Evolutionary conservation across 352 stramenopile genomes (phyloP).

Genomic region (Aphanomyces astaci): DNA sequence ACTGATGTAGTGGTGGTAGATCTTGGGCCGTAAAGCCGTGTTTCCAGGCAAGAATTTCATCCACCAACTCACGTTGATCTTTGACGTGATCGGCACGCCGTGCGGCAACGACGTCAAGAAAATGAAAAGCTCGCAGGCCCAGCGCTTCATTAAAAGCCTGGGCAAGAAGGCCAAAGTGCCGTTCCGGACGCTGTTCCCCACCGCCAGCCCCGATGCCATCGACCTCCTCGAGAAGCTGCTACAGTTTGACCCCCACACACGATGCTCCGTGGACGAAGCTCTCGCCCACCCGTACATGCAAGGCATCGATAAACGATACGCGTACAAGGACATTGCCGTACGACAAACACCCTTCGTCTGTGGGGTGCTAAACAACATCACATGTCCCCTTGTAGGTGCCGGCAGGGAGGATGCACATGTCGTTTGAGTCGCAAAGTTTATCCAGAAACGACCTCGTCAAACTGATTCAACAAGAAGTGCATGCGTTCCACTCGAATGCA

Average conservation of each 20-base stretch:
- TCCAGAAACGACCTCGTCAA: constrained; percentile 55
- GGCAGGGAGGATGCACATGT: constrained; percentile 25
- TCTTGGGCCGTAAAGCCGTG: constrained; percentile 59
- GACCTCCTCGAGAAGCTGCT: constrained; percentile 58
- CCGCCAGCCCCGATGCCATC: constrained; percentile 40
- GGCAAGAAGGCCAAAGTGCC: constrained; percentile 48
- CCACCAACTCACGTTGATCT: constrained; percentile 71
- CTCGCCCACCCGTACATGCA: constrained; percentile 64
- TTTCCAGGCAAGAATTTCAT: constrained; percentile 78
- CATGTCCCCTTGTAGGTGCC: neutral
- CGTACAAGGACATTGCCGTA: constrained; percentile 26
- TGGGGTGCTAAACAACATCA: too few relatives aligned
- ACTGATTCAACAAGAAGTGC: constrained; percentile 64
- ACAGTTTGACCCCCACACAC: constrained; percentile 51
- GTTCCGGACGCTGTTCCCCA: constrained; percentile 45
- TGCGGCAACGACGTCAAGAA: constrained; percentile 33
- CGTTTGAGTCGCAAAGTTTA: constrained; percentile 67
- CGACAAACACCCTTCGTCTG: too few relatives aligned
- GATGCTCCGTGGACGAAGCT: constrained; percentile 51
- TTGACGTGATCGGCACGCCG: constrained; percentile 62
- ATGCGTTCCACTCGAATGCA: constrained; percentile 30
- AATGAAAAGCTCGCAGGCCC: constrained; percentile 67
- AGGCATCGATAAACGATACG: constrained; percentile 58
- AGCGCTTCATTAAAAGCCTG: constrained; percentile 58
- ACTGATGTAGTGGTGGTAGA: constrained; percentile 20